A percentile compares a stretch with the other conserved stretches of the same genome.
phyloP scores from a whole-genome alignment of 1,284 basidiomycete species.

The Apiotrichum siamense region DNA sequence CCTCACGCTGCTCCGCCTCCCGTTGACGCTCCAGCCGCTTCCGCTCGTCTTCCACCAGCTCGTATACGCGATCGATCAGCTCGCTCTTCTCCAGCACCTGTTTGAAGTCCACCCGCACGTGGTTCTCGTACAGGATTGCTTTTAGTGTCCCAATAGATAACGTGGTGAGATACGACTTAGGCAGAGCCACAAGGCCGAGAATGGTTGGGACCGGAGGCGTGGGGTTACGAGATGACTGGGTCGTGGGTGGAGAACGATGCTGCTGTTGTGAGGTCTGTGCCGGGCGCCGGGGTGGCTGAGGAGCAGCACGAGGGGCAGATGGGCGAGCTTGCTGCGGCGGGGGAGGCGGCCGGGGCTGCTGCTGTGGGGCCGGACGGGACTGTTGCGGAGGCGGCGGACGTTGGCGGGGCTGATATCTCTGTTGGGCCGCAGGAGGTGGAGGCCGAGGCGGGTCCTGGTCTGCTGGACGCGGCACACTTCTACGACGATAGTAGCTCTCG shows the following conservation, averaged over 20 bases:
- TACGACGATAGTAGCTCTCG: conserved; percentile 43
- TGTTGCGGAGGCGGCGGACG: conserved; percentile 17
- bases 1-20: conserved; percentile 43
- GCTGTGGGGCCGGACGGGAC: background rate
- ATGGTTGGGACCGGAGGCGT: conserved; percentile 52
- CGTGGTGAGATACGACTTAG: conserved; percentile 53
- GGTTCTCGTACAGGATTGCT: conserved; percentile 60
- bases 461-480: conserved; percentile 31
- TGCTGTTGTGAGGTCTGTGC: background rate
- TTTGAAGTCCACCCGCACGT: conserved; percentile 47
- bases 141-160: conserved; percentile 65
- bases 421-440: too few relatives aligned
- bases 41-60: conserved; percentile 61
- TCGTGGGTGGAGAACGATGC: background rate
- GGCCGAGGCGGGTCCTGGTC: background rate
- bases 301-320: conserved; percentile 1
- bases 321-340: conserved; percentile 8
- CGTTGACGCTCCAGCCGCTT: conserved; percentile 47
- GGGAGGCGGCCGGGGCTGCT: conserved; percentile 8
- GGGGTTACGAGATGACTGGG: conserved; percentile 7
- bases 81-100: conserved; percentile 54
- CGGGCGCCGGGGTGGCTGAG: conserved; percentile 6
- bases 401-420: conserved; percentile 8
- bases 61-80: conserved; percentile 61
- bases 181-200: conserved; percentile 61